Base-by-base conservation (phyloP, 2,329 filamentous ascomycete species). In the Colletotrichum cordylinicola region DNA sequence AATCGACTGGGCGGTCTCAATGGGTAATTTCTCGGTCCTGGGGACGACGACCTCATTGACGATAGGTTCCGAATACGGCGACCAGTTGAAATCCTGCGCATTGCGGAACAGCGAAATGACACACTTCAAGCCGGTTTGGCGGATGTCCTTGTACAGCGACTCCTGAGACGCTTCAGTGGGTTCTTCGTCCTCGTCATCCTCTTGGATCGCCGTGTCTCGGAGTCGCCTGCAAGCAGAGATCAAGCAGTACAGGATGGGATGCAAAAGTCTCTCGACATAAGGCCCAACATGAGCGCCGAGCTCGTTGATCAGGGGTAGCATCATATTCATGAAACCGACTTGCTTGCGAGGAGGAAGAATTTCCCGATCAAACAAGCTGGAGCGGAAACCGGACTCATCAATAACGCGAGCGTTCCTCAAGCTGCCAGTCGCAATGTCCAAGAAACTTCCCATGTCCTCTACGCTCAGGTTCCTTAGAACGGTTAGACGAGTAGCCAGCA, bases 311-410 rank as follows among this genome's bases (percentile, higher is more conserved):
- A 98, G 92, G 13, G 96, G 93, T 75, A 96, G 93, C 66, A 97
- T 89, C 95, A 98, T 97, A 82, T 98, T 98, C 67, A 98, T 87
- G 82, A 98, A 92, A 87, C 98, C 97, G 74, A 97, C 91, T 83
- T 98, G 96, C 83, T 96, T 97, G 80, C 96, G 92, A 13, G 90
- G 85, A 18, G 91, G 90, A 31, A 96, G 85, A 15, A 94, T 77
- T 60, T 94, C 91, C 33, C 88, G 85, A 2, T 87, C 83, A 65
- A 96, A 90, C 1, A 88, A 82, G 71, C 89, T 86, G 66, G 91
- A 87, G 4, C 90, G 85, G 8, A 91, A 80, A 7, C 85, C 80
- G 2, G 85, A 82, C 13, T 89, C 85, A 67, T 90, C 87, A 21
- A 94, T 80, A 12, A 96, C 84, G 4, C 87, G 87, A 16, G 95